Conservation (phyloP, 176 grass and related monocot species). For the Musa itinerans region DNA sequence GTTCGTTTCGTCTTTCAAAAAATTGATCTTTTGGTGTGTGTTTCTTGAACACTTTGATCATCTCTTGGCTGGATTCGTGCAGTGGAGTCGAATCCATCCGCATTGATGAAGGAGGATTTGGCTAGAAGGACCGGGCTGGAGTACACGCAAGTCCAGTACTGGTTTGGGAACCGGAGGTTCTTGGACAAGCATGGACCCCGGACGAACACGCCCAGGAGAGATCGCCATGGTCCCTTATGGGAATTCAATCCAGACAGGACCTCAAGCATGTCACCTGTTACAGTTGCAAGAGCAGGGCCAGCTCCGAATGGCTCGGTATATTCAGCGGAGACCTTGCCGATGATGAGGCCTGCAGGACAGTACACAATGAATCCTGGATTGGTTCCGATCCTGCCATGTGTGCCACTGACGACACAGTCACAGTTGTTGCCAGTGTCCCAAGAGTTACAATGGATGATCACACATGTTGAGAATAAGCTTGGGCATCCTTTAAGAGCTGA, state of each 20-base stretch:
- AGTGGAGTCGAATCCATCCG: background rate
- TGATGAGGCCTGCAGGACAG: background rate
- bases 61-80: background rate
- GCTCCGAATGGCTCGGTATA: background rate
- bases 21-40: background rate
- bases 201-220: background rate
- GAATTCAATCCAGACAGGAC: background rate
- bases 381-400: too few species aligned
- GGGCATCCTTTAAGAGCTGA: constrained; percentile 10
- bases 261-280: background rate
- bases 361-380: background rate
- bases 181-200: background rate
- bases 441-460: background rate
- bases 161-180: constrained; percentile 1
- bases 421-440: background rate
- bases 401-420: background rate
- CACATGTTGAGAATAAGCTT: background rate
- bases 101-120: background rate
- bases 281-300: background rate
- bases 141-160: constrained; percentile 1
- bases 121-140: background rate
- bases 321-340: background rate
- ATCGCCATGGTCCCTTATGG: background rate
- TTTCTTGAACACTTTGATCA: background rate
- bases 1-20: background rate